Conservation (phyloP, 129 eudicot species). For the Chrysanthemum seticuspe region DNA sequence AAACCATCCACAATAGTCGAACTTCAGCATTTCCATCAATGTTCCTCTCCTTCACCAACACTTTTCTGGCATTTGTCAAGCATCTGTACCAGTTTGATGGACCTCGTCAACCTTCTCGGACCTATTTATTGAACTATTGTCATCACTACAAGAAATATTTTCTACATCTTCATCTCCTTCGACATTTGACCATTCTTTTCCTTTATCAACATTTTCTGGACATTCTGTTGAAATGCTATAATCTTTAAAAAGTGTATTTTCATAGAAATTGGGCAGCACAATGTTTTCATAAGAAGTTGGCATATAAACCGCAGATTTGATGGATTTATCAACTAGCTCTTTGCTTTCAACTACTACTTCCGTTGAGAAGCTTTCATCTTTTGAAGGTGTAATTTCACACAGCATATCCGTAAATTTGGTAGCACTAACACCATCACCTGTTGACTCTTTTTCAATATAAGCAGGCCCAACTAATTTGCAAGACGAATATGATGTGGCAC, state of each 20-base stretch:
- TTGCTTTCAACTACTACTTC: slow-evolving; percentile 3
- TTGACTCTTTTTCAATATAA: slow-evolving; percentile 34
- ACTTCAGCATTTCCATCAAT: slow-evolving; percentile 4
- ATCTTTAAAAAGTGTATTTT: background rate
- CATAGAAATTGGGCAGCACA: too few species aligned
- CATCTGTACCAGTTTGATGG: background rate
- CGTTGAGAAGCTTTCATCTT: background rate
- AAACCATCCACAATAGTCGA: background rate
- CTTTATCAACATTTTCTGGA: background rate
- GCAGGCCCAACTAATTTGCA: slow-evolving; percentile 51
- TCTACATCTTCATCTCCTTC: slow-evolving; percentile 3
- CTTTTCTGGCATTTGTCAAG: slow-evolving; percentile 8
- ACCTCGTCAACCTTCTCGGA: background rate
- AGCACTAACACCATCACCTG: slow-evolving; percentile 10
- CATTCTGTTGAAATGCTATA: slow-evolving; percentile 3
- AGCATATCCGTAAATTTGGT: background rate
- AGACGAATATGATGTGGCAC: slow-evolving; percentile 10
- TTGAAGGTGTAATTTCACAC: too few species aligned
- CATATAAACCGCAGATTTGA: background rate
- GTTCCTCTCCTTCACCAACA: slow-evolving; percentile 8
- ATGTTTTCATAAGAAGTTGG: slow-evolving; percentile 6
- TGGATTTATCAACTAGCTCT: background rate
- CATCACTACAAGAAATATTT: slow-evolving; percentile 3
- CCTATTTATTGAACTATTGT: background rate
- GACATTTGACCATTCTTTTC: background rate